Conservation (phyloP, 345 rosid species). For the Laguncularia racemosa region DNA sequence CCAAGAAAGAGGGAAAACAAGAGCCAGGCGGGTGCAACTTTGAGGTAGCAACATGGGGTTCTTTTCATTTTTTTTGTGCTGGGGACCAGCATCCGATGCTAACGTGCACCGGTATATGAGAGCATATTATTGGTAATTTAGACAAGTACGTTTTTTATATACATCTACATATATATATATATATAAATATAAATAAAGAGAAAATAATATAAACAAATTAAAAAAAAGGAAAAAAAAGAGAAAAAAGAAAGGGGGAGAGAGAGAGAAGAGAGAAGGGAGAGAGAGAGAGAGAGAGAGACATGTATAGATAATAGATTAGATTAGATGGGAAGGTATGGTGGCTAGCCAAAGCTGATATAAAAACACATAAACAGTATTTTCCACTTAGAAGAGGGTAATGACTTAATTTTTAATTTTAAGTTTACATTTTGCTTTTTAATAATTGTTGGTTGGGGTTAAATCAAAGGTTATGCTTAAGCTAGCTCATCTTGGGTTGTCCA, state of each 20-base stretch:
- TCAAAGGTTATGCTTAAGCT: constrained; percentile 10
- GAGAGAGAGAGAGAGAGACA: background rate
- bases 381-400: constrained; percentile 23
- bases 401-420: constrained; percentile 2
- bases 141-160: background rate
- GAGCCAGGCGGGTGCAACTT: constrained; percentile 15
- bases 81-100: constrained; percentile 50
- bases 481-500: constrained; percentile 13
- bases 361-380: constrained; percentile 38
- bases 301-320: no score
- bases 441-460: constrained; percentile 17
- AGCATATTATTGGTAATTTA: constrained; percentile 28
- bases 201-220: background rate
- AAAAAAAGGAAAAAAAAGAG: constrained; percentile 12
- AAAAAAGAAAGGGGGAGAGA: background rate
- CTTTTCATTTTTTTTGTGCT: constrained; percentile 5
- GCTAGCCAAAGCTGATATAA: constrained; percentile 46
- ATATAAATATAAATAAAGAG: background rate
- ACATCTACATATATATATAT: background rate
- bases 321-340: constrained; percentile 45
- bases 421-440: constrained; percentile 5
- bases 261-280: constrained; percentile 15
- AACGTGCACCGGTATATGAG: constrained; percentile 56
- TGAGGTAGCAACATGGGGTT: constrained; percentile 19
- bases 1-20: constrained; percentile 9